phyloP scores from a whole-genome alignment of 139 green algal species.

The Micractinium sp. region DNA sequence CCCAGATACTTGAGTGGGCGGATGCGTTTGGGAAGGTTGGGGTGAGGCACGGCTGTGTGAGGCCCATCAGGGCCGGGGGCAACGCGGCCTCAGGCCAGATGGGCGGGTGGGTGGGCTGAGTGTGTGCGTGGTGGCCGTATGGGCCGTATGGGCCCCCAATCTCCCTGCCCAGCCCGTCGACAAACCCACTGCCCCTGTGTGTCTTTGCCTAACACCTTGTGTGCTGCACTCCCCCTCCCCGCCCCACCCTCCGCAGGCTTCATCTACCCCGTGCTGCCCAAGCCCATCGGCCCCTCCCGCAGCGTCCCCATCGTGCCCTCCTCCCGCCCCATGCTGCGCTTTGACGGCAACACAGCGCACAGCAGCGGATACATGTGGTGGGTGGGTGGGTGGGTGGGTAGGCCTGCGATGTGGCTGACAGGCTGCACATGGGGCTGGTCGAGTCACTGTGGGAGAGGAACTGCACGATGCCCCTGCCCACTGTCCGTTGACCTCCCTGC shows the following conservation, averaged over 20 bases:
- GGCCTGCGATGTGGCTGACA: neutral
- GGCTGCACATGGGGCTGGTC: too few relatives aligned
- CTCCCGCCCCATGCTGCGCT: slow-evolving; percentile 50
- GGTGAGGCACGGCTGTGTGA: too few relatives aligned
- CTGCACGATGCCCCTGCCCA: neutral
- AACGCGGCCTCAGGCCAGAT: too few relatives aligned
- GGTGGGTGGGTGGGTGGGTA: neutral
- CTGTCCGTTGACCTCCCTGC: neutral
- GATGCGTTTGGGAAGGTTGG: too few relatives aligned
- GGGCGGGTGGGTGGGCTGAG: too few relatives aligned
- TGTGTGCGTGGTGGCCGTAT: too few relatives aligned
- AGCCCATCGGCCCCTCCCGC: slow-evolving; percentile 42
- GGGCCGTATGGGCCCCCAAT: too few relatives aligned
- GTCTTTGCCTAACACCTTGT: neutral
- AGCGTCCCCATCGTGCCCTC: neutral
- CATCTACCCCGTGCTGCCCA: slow-evolving; percentile 54
- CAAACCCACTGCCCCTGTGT: neutral
- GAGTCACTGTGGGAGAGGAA: too few relatives aligned
- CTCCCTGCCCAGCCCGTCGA: neutral
- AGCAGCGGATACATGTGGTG: slow-evolving; percentile 41
- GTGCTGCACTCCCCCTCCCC: neutral
- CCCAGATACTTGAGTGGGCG: too few relatives aligned
- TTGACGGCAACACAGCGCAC: slow-evolving; percentile 66
- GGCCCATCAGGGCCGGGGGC: too few relatives aligned
- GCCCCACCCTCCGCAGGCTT: slow-evolving; percentile 45